A percentile compares a stretch with the other conserved stretches of the same genome.
Conservation (phyloP, 345 rosid species). For the Citropsis articulata region DNA sequence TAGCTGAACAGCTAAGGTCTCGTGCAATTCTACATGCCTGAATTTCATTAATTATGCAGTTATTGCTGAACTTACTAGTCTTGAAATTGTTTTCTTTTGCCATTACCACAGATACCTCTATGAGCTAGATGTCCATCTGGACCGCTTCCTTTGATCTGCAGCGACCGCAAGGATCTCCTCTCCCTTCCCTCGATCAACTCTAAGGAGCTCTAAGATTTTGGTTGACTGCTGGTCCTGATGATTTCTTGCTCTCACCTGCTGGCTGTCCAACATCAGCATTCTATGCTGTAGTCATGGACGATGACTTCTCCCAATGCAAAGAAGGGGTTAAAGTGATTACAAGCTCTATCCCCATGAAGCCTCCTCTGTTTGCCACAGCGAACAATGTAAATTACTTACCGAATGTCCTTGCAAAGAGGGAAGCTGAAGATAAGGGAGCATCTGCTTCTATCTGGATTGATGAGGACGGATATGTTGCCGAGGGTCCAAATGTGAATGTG, state of each 20-base stretch:
- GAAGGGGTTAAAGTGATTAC: conserved; percentile 65
- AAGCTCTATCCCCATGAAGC: conserved; percentile 59
- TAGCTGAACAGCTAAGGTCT: neutral
- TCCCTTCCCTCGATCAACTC: conserved; percentile 55
- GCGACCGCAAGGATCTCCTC: conserved; percentile 50
- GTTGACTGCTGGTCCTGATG: conserved; percentile 68
- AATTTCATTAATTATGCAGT: neutral
- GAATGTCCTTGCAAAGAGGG: conserved; percentile 54
- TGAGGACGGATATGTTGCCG: conserved; percentile 51
- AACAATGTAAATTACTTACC: conserved; percentile 75
- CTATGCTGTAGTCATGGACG: conserved; percentile 62
- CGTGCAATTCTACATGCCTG: neutral
- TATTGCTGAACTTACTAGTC: neutral
- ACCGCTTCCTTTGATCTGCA: conserved; percentile 60
- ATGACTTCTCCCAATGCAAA: conserved; percentile 46
- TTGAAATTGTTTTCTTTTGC: neutral
- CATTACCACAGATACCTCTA: conserved; percentile 43
- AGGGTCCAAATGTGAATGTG: conserved; percentile 71
- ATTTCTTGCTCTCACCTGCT: conserved; percentile 63
- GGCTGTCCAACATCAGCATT: conserved; percentile 58
- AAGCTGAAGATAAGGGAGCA: conserved; percentile 68
- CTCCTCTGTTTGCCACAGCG: conserved; percentile 47
- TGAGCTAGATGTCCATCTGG: conserved; percentile 64
- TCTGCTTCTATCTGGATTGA: conserved; percentile 65
- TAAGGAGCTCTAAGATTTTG: conserved; percentile 57